A percentile compares a stretch with the other conserved stretches of the same genome.
Conservation (phyloP, 2,329 filamentous ascomycete genomes). For the Hypoxylon sp. region DNA sequence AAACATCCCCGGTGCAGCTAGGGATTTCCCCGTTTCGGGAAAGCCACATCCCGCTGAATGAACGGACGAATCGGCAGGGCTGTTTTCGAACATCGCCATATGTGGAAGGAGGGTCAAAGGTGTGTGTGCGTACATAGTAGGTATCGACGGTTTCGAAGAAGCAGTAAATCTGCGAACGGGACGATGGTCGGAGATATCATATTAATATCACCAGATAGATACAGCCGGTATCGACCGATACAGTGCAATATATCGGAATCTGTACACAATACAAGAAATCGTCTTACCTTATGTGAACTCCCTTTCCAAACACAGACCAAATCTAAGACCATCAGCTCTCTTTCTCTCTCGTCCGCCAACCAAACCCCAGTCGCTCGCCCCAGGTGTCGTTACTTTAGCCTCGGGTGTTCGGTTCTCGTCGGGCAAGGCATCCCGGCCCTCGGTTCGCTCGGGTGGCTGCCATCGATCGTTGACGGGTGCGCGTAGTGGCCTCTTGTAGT, state of each 20-base stretch:
- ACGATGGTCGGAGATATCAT: conserved; percentile 7
- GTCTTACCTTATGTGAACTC: conserved; percentile 21
- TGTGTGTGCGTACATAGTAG: background rate
- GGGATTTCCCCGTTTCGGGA: conserved; percentile 27
- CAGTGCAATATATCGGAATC: conserved; percentile 15
- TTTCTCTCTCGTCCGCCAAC: conserved; percentile 20
- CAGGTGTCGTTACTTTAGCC: conserved; percentile 44
- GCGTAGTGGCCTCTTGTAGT: conserved; percentile 29
- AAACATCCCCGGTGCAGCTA: background rate
- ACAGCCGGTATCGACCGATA: conserved; percentile 7
- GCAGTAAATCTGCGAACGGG: conserved; percentile 7
- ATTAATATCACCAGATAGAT: conserved; percentile 18
- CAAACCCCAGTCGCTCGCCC: conserved; percentile 4
- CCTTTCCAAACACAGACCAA: conserved; percentile 21
- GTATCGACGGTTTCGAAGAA: background rate
- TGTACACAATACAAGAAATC: conserved; percentile 15
- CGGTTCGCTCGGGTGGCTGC: conserved; percentile 31
- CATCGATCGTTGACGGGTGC: conserved; percentile 18
- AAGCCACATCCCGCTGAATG: conserved; percentile 16
- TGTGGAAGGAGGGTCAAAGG: background rate
- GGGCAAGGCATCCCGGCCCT: conserved; percentile 35
- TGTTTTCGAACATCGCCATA: background rate
- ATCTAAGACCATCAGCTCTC: conserved; percentile 9
- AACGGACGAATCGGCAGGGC: conserved; percentile 28
- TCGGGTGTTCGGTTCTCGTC: conserved; percentile 41